A percentile compares a stretch with the other conserved stretches of the same genome.
phyloP scores from a whole-genome alignment of 768 basidiomycete genomes.

The Paxillus ammoniavirescens region DNA sequence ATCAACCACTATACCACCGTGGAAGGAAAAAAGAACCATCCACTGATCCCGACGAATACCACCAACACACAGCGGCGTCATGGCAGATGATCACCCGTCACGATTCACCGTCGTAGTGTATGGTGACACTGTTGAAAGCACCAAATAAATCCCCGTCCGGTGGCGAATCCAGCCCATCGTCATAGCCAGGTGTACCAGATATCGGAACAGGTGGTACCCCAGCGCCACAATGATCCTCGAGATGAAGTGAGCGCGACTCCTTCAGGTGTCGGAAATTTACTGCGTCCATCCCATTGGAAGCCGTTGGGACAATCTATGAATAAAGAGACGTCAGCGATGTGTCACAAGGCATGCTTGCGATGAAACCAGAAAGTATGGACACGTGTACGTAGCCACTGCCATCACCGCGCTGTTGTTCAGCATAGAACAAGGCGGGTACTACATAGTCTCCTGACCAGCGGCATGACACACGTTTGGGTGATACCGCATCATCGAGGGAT shows the following conservation, averaged over 20 bases:
- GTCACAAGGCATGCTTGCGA: slow-evolving; percentile 12
- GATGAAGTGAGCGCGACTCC: slow-evolving; percentile 88
- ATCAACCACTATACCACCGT: slow-evolving; percentile 10
- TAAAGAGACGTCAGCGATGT: slow-evolving; percentile 18
- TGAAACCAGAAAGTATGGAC: slow-evolving; percentile 10
- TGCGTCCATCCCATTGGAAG: slow-evolving; percentile 75
- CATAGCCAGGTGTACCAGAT: slow-evolving; percentile 41
- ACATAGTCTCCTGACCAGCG: neutral
- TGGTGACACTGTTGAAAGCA: slow-evolving; percentile 87
- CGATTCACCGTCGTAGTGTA: slow-evolving; percentile 77
- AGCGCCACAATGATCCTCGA: slow-evolving; percentile 62
- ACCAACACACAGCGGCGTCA: neutral
- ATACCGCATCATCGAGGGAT: neutral
- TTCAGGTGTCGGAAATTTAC: slow-evolving; percentile 89
- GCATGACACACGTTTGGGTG: neutral
- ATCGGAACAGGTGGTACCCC: slow-evolving; percentile 23
- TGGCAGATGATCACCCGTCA: slow-evolving; percentile 16
- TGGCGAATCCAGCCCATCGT: slow-evolving; percentile 43
- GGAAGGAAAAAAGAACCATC: slow-evolving; percentile 1
- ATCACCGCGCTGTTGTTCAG: neutral
- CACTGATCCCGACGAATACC: neutral
- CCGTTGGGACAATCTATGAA: slow-evolving; percentile 73
- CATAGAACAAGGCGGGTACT: neutral
- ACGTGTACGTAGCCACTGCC: slow-evolving; percentile 9
- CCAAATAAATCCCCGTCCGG: slow-evolving; percentile 72